phyloP scores from a whole-genome alignment of 768 basidiomycete species.

The Sporobolomyces phaffii region DNA sequence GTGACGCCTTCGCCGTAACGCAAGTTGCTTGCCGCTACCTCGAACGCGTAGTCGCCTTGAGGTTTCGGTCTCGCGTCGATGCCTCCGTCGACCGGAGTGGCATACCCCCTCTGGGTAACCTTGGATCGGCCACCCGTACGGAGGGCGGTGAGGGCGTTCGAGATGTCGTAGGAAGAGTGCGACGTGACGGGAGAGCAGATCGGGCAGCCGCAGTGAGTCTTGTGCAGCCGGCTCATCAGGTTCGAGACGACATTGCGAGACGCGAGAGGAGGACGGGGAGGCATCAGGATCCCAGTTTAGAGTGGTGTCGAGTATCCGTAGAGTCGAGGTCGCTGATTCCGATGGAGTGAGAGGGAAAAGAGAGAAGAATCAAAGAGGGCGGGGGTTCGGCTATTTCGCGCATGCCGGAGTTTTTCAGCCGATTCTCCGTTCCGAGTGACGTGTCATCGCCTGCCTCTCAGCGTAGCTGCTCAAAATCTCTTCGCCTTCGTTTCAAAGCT shows the following conservation, averaged over 20 bases:
- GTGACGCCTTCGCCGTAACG: constrained; percentile 88
- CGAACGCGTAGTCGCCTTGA: constrained; percentile 87
- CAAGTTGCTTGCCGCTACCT: constrained; percentile 74
- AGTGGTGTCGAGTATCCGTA: too few species aligned
- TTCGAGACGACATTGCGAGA: constrained; percentile 4
- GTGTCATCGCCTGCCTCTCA: too few species aligned
- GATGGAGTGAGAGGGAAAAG: neutral
- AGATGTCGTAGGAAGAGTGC: constrained; percentile 4
- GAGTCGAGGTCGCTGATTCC: neutral
- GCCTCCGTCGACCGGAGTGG: constrained; percentile 62
- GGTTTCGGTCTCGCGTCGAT: constrained; percentile 43
- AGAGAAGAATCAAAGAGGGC: neutral
- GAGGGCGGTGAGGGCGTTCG: constrained; percentile 21
- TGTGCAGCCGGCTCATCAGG: constrained; percentile 21
- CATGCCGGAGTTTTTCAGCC: too few species aligned
- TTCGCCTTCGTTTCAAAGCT: too few species aligned
- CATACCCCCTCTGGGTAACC: constrained; percentile 44
- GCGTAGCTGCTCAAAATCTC: too few species aligned
- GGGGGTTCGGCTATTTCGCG: too few species aligned
- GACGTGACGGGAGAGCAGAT: constrained; percentile 22
- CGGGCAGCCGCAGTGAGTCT: constrained; percentile 37
- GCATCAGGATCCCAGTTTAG: too few species aligned
- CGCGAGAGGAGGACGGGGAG: constrained; percentile 5
- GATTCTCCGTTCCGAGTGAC: too few species aligned
- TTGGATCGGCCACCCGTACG: constrained; percentile 15